Percentiles rank a stretch among this genome's conserved stretches.
These are phyloP conservation scores for Ruellia speciosa DNA, from an alignment of 305 asterid genomes.

Conservation along the genomic window DNA sequence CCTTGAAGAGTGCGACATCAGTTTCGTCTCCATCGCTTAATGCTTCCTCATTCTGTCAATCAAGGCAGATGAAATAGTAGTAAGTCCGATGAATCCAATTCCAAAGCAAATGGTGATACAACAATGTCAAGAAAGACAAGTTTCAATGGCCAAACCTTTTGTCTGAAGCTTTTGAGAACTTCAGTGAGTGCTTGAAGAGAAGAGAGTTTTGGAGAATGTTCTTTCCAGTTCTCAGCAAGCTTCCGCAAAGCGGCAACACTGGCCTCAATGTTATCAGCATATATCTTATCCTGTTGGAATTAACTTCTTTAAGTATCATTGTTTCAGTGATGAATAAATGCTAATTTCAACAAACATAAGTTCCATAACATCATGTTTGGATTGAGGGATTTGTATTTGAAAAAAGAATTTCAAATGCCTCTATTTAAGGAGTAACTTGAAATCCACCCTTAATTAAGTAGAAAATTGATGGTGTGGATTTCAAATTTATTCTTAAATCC, in stretches of 20 bases:
- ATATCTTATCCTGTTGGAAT: slow-evolving; percentile 49
- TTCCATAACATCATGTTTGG: no score
- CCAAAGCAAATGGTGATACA: not conserved
- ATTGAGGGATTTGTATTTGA: no score
- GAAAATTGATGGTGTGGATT: no score
- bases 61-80: not conserved
- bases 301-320: slow-evolving; percentile 13
- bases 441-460: no score
- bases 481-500: no score
- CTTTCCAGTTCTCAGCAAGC: slow-evolving; percentile 53
- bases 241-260: slow-evolving; percentile 55
- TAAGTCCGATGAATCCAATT: no score
- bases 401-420: no score
- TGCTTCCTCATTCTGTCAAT: slow-evolving; percentile 59
- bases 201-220: slow-evolving; percentile 41
- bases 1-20: slow-evolving; percentile 38
- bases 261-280: slow-evolving; percentile 51
- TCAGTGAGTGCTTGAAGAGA: slow-evolving; percentile 45
- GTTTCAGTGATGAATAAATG: not conserved
- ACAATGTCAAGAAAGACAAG: no score
- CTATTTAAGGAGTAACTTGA: no score
- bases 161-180: slow-evolving; percentile 56
- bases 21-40: slow-evolving; percentile 37
- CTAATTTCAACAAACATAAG: not conserved
- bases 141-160: slow-evolving; percentile 34